phyloP scores from a whole-genome alignment of 1,284 basidiomycete genomes.

The Rhizoctonia solani region DNA sequence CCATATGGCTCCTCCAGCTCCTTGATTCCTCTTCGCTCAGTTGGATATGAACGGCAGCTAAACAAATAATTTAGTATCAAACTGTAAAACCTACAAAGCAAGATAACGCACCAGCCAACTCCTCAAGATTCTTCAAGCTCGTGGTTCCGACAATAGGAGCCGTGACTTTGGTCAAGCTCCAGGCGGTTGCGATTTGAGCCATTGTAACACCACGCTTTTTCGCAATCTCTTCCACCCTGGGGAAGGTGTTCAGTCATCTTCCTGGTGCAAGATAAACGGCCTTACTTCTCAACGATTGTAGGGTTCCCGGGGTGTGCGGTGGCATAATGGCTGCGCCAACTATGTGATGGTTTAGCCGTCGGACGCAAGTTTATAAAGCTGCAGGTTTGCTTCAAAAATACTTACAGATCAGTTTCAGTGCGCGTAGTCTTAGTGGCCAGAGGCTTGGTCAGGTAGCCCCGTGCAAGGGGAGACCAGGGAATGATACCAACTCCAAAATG shows the following conservation, averaged over 20 bases:
- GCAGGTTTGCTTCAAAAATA: too few species aligned
- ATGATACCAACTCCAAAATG: slow-evolving; percentile 32
- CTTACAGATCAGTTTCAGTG: slow-evolving; percentile 38
- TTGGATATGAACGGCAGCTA: slow-evolving; percentile 40
- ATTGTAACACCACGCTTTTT: slow-evolving; percentile 38
- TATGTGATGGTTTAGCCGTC: too few species aligned
- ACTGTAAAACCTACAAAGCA: background rate
- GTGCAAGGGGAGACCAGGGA: slow-evolving; percentile 29
- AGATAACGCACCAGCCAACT: slow-evolving; percentile 16
- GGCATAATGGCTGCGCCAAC: slow-evolving; percentile 8
- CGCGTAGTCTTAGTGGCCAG: slow-evolving; percentile 47
- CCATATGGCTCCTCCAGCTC: slow-evolving; percentile 47
- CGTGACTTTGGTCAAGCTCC: slow-evolving; percentile 38
- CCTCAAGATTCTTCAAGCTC: slow-evolving; percentile 31
- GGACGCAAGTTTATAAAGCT: too few species aligned
- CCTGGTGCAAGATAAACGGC: slow-evolving; percentile 35
- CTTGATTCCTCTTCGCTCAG: slow-evolving; percentile 48
- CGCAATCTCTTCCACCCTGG: slow-evolving; percentile 39
- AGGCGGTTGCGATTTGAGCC: slow-evolving; percentile 42
- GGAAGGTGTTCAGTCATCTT: background rate
- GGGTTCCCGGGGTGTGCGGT: background rate
- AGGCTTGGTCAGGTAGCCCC: slow-evolving; percentile 44
- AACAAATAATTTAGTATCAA: background rate
- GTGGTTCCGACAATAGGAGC: slow-evolving; percentile 37
- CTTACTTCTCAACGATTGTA: slow-evolving; percentile 19